Percentiles rank a stretch among this genome's conserved stretches.
phyloP scores from a whole-genome alignment of 2,329 filamentous ascomycete genomes.

The Colletotrichum liriopes region DNA sequence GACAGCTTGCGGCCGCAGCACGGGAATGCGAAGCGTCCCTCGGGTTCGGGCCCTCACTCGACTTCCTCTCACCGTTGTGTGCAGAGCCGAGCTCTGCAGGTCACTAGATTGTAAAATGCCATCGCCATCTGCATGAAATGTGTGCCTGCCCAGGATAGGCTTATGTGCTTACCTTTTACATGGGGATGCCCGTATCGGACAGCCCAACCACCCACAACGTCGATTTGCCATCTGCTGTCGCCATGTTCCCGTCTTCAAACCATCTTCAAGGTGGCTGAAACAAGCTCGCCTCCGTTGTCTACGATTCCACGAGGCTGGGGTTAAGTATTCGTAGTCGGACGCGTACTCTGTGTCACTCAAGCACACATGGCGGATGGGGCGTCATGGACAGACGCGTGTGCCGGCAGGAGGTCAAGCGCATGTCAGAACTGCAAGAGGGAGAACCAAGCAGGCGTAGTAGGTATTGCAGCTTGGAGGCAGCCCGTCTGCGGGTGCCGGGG shows the following conservation, averaged over 20 bases:
- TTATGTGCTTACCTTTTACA: background rate
- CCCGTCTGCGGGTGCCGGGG: background rate
- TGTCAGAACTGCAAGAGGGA: background rate
- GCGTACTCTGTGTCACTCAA: too few species aligned
- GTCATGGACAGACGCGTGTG: background rate
- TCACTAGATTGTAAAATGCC: background rate
- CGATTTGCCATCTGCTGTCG: too few species aligned
- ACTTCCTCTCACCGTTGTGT: background rate
- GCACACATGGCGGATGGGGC: background rate
- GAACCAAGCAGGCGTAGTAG: too few species aligned
- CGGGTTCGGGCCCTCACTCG: background rate
- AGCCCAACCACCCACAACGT: background rate
- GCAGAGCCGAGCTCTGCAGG: background rate
- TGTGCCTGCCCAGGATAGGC: background rate
- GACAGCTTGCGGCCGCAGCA: background rate
- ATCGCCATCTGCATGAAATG: background rate
- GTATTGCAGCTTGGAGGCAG: background rate
- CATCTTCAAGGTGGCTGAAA: background rate
- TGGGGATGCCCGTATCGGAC: constrained; percentile 36
- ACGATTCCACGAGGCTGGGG: background rate
- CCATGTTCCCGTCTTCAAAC: background rate
- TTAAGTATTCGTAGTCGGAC: too few species aligned
- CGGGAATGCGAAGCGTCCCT: background rate
- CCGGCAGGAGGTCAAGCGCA: background rate
- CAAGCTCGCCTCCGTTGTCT: background rate